phyloP scores from a whole-genome alignment of 2,329 filamentous ascomycete species.

The Madurella mycetomatis region DNA sequence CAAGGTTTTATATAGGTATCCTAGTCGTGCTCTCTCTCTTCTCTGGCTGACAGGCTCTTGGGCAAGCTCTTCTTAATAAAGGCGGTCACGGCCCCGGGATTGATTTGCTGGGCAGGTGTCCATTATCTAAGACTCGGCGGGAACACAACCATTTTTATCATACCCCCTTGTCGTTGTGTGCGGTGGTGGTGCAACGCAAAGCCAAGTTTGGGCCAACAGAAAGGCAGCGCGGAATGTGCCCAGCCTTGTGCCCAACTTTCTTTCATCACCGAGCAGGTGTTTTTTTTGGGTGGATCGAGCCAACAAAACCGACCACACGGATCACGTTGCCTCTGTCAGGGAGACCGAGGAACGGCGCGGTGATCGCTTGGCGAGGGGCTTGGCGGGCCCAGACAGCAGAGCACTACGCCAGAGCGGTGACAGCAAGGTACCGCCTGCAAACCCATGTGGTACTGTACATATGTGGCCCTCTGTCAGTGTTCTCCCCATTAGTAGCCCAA shows the following conservation, averaged over 20 bases:
- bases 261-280: conserved; percentile 2
- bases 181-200: neutral
- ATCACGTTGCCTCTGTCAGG: conserved; percentile 16
- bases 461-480: neutral
- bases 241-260: conserved; percentile 5
- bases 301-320: conserved; percentile 15
- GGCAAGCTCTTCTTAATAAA: neutral
- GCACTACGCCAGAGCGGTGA: conserved; percentile 10
- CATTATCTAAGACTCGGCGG: neutral
- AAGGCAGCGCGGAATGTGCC: neutral
- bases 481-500: too few relatives aligned
- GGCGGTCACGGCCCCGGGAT: neutral
- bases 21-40: neutral
- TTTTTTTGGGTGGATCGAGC: conserved; percentile 2
- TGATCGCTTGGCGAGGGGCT: conserved; percentile 7
- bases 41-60: neutral
- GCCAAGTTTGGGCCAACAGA: neutral
- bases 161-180: conserved; percentile 3
- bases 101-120: neutral
- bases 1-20: neutral
- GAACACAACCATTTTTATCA: conserved; percentile 5
- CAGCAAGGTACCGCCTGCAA: neutral
- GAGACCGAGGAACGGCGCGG: conserved; percentile 14
- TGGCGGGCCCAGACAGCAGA: conserved; percentile 7
- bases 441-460: conserved; percentile 18